A percentile compares a stretch with the other conserved stretches of the same genome.
These are phyloP conservation scores for Hypoxylon subgilvum DNA, from an alignment of 495 filamentous ascomycete species.

Conservation along the genomic window DNA sequence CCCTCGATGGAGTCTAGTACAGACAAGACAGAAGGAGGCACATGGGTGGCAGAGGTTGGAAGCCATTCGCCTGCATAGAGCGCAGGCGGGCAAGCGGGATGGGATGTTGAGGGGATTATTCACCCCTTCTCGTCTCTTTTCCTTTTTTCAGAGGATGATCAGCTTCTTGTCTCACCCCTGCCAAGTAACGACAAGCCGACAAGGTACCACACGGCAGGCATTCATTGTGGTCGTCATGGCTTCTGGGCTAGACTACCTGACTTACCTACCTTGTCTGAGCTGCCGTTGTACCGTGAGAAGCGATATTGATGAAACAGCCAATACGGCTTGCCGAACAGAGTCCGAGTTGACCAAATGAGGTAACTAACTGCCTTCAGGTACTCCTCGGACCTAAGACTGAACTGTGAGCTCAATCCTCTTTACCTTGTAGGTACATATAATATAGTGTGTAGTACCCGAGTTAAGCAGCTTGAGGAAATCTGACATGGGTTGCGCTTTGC, in stretches of 20 bases:
- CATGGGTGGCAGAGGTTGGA: slow-evolving; percentile 13
- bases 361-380: slow-evolving; percentile 10
- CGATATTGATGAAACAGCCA: slow-evolving; percentile 17
- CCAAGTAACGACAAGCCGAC: slow-evolving; percentile 24
- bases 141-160: slow-evolving; percentile 23
- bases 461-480: not conserved
- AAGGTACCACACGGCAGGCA: slow-evolving; percentile 17
- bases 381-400: slow-evolving; percentile 4
- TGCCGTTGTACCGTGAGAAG: not conserved
- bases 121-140: not conserved
- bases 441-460: too few species aligned
- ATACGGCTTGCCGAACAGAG: slow-evolving; percentile 28
- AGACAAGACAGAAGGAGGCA: slow-evolving; percentile 11
- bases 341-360: slow-evolving; percentile 30
- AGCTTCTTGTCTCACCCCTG: slow-evolving; percentile 30
- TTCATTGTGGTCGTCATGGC: slow-evolving; percentile 10
- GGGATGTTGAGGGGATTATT: slow-evolving; percentile 32
- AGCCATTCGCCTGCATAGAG: slow-evolving; percentile 9
- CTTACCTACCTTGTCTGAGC: slow-evolving; percentile 4
- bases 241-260: too few species aligned
- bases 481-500: slow-evolving; percentile 24
- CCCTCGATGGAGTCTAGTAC: slow-evolving; percentile 35
- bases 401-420: slow-evolving; percentile 4
- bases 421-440: not conserved
- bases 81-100: slow-evolving; percentile 29